Evolutionary conservation across 805 yeast species (phyloP).

Genomic region (Hanseniaspora thailandica): DNA sequence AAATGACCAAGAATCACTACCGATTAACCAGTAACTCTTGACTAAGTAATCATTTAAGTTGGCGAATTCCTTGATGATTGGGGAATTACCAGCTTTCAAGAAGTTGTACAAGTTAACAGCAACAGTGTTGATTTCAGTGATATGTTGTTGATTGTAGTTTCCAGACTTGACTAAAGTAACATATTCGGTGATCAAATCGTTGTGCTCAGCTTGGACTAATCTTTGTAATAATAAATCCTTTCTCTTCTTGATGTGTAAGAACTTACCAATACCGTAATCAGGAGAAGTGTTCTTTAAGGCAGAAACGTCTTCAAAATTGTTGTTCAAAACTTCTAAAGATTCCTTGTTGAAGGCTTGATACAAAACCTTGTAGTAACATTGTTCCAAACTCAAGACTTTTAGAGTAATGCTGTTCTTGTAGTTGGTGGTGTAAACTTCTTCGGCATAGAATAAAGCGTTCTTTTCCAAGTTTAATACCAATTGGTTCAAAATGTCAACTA

Average conservation of each 20-base stretch:
- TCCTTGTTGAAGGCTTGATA: constrained; percentile 47
- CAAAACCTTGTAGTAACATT: constrained; percentile 65
- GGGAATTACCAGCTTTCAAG: constrained; percentile 31
- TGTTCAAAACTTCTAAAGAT: constrained; percentile 51
- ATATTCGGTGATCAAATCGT: constrained; percentile 60
- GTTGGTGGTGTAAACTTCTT: constrained; percentile 10
- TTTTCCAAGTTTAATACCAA: constrained; percentile 11
- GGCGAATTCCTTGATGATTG: constrained; percentile 32
- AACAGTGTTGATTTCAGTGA: constrained; percentile 26
- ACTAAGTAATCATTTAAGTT: constrained; percentile 36
- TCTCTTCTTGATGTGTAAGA: constrained; percentile 44
- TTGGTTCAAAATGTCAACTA: constrained; percentile 12
- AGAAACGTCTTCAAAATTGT: constrained; percentile 33
- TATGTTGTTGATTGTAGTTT: constrained; percentile 17
- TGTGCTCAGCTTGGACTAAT: constrained; percentile 23
- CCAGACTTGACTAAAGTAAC: constrained; percentile 34
- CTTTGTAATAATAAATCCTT: constrained; percentile 22
- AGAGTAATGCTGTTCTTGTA: constrained; percentile 4
- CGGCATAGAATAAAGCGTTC: constrained; percentile 8
- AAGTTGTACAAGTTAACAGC: constrained; percentile 30
- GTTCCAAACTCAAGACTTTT: constrained; percentile 49
- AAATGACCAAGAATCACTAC: constrained; percentile 91
- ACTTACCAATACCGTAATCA: constrained; percentile 78
- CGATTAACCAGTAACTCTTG: constrained; percentile 67
- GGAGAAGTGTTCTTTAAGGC: constrained; percentile 48